Percentiles rank a stretch among this genome's conserved stretches.
Conservation (phyloP, 306 rosid species). For the Lablab purpureus region DNA sequence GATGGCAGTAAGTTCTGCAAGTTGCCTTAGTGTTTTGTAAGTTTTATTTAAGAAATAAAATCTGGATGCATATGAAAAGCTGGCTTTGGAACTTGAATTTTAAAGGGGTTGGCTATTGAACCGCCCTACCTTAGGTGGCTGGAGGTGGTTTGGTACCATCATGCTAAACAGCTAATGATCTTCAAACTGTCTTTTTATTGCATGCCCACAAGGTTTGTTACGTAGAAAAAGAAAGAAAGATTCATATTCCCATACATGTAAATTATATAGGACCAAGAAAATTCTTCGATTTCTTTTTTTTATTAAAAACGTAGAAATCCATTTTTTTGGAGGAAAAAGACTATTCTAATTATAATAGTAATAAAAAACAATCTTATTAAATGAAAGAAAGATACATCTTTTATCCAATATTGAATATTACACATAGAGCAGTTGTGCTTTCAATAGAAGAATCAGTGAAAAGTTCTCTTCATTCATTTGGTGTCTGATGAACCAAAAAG, state of each 20-base stretch:
- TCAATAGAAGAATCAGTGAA: background rate
- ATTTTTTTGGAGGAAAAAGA: too few relatives aligned
- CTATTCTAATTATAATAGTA: too few relatives aligned
- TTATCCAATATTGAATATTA: too few relatives aligned
- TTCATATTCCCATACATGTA: too few relatives aligned
- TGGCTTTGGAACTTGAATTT: slow-evolving; percentile 23
- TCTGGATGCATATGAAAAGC: slow-evolving; percentile 17
- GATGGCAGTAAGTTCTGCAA: slow-evolving; percentile 87
- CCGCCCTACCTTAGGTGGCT: background rate
- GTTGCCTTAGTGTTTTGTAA: background rate
- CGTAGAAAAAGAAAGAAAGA: too few relatives aligned
- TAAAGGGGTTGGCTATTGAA: background rate
- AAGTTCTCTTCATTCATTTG: background rate
- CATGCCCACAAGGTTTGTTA: background rate
- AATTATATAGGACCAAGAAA: too few relatives aligned
- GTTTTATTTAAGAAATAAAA: background rate
- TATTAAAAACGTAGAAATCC: too few relatives aligned
- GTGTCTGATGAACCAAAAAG: background rate
- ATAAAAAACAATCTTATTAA: too few relatives aligned
- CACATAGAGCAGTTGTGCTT: background rate
- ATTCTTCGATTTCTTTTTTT: too few relatives aligned
- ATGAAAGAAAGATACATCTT: too few relatives aligned
- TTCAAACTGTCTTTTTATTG: background rate
- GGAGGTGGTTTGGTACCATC: background rate
- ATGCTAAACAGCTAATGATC: background rate